A percentile compares a stretch with the other conserved stretches of the same genome.
phyloP scores from a whole-genome alignment of 768 basidiomycete species.

The Leccinum broughii region DNA sequence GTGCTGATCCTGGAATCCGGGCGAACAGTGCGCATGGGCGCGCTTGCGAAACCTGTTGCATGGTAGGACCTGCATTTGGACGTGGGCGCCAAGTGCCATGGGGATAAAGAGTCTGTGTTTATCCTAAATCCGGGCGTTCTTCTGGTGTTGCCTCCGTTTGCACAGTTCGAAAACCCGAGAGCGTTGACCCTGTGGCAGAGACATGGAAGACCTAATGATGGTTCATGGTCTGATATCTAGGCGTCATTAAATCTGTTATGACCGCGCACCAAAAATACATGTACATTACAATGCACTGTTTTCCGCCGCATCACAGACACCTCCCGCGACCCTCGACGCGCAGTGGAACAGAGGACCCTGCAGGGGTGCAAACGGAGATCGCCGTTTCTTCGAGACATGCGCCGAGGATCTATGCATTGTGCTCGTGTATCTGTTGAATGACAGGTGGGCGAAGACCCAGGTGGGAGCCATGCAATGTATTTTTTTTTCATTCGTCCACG shows the following conservation, averaged over 20 bases:
- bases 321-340: slow-evolving; percentile 5
- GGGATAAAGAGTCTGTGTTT: not conserved
- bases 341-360: not conserved
- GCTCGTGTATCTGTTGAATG: not conserved
- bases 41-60: not conserved
- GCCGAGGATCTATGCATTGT: not conserved
- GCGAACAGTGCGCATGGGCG: too few species aligned
- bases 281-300: not conserved
- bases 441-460: not conserved
- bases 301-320: not conserved
- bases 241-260: not conserved
- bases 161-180: not conserved
- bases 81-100: not conserved
- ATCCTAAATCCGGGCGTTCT: not conserved
- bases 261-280: not conserved
- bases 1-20: not conserved
- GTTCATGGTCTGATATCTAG: not conserved
- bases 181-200: not conserved
- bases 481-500: not conserved
- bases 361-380: not conserved
- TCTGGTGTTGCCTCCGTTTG: not conserved
- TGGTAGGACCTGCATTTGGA: not conserved
- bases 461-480: not conserved
- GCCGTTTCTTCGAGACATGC: not conserved
- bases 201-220: not conserved